phyloP scores from a whole-genome alignment of 164 flowering plant genomes.

The Dillenia suffruticosa region DNA sequence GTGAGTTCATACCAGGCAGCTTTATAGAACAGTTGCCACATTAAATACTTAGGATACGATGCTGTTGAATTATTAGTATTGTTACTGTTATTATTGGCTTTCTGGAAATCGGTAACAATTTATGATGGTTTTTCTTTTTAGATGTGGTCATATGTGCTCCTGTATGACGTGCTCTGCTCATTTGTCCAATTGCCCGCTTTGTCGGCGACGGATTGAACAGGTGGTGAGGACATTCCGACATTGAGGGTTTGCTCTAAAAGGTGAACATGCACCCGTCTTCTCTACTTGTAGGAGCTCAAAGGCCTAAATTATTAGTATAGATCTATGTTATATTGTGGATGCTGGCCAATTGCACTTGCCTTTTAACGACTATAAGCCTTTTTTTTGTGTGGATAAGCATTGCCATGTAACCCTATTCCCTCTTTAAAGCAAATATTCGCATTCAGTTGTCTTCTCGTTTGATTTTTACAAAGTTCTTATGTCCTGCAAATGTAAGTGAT shows the following conservation, averaged over 20 bases:
- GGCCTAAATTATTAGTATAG: neutral
- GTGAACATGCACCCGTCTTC: neutral
- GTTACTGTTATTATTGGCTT: too few relatives aligned
- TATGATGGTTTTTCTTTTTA: conserved; percentile 21
- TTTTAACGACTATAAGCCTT: too few relatives aligned
- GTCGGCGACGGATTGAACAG: conserved; percentile 76
- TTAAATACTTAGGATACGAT: too few relatives aligned
- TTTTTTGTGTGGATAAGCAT: too few relatives aligned
- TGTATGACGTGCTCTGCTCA: conserved; percentile 78
- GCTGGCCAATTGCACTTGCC: too few relatives aligned
- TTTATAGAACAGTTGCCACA: too few relatives aligned
- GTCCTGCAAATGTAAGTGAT: conserved; percentile 7
- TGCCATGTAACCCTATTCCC: too few relatives aligned
- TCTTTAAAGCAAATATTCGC: too few relatives aligned
- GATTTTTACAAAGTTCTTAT: neutral
- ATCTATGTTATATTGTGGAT: neutral
- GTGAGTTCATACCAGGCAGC: too few relatives aligned
- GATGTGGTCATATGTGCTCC: conserved; percentile 99
- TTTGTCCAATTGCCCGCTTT: conserved; percentile 82
- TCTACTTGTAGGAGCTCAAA: neutral
- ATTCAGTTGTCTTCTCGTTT: too few relatives aligned
- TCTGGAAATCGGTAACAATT: too few relatives aligned
- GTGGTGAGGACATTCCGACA: conserved; percentile 79
- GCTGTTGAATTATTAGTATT: too few relatives aligned
- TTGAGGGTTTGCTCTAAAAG: conserved; percentile 23